Percentiles rank a stretch among this genome's conserved stretches.
Evolutionary conservation across 1,284 basidiomycete genomes (phyloP).

Genomic region (Exobasidium cylindrosporum): DNA sequence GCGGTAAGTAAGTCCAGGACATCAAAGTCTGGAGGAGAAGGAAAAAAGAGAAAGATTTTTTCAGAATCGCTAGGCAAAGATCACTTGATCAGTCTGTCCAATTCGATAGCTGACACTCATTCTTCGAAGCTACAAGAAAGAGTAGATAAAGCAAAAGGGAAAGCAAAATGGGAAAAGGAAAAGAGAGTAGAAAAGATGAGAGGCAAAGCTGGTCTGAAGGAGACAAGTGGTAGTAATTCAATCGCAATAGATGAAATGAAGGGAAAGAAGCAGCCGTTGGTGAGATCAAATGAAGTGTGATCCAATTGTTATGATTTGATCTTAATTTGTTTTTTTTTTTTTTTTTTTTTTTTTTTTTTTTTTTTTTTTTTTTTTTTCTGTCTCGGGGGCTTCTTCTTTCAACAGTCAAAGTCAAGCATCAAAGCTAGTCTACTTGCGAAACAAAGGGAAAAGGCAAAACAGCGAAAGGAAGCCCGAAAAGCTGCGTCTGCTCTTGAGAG

Average conservation of each 20-base stretch:
- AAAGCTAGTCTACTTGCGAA: background rate
- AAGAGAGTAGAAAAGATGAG: background rate
- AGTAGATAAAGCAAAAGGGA: slow-evolving; percentile 5
- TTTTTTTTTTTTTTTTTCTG: background rate
- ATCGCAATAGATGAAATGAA: background rate
- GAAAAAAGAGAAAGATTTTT: slow-evolving; percentile 1
- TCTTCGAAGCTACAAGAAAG: background rate
- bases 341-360: background rate
- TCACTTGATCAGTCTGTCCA: slow-evolving; percentile 4
- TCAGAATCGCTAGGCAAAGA: background rate
- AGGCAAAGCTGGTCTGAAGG: slow-evolving; percentile 3
- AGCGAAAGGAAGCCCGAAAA: slow-evolving; percentile 4
- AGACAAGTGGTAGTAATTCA: background rate
- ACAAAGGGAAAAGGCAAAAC: background rate
- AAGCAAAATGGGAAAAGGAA: slow-evolving; percentile 1
- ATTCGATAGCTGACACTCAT: background rate
- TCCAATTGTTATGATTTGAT: background rate
- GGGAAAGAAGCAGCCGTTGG: background rate
- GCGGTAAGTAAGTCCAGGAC: background rate
- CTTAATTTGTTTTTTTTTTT: background rate
- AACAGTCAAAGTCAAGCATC: slow-evolving; percentile 5
- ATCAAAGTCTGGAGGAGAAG: background rate
- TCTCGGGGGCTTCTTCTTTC: background rate
- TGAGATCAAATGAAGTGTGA: background rate
- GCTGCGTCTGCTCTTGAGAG: no score